Evolutionary conservation across 768 basidiomycete species (phyloP), one percentile per base, ranked within the genome.

Genomic region (Sporobolomyces roseus): DNA sequence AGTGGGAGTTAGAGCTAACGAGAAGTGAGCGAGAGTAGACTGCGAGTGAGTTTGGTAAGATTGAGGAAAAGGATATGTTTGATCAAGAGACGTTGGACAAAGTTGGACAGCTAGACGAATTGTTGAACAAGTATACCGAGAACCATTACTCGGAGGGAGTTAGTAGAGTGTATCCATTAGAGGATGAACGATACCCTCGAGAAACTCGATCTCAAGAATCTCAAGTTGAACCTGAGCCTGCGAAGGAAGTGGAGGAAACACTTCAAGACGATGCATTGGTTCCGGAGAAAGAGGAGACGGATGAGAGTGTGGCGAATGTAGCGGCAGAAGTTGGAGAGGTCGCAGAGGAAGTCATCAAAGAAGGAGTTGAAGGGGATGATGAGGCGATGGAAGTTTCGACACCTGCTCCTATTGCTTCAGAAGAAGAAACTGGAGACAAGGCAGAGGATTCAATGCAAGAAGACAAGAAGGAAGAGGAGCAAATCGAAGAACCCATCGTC

Each of bases 101-200:
- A n/a, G n/a, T n/a, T n/a, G n/a, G n/a, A n/a, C n/a, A n/a, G n/a
- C n/a, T n/a, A n/a, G n/a, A n/a, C n/a, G n/a, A n/a, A n/a, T n/a
- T n/a, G n/a, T n/a, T n/a, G n/a, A n/a, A n/a, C n/a, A n/a, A n/a
- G n/a, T n/a, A n/a, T n/a, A 80, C 91, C 41, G 77, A 82, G 45
- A 85, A 89, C n/a, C 92, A 96, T 78, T 97, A 87, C 78, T 81
- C 84, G 51, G 86, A 89, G 29, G 92, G 91, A 51, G 87, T 89
- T 41, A 81, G 84, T 0, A 85, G 89, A 45, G 85, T 90, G 13
- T 90, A 91, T 74, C 80, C 88, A 4, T 81, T 68, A 10, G 32
- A 30, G 7, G 67, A 73, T 46, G 30, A 45, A 13, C 46, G 45
- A 8, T 73, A 63, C 67, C 71, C 71, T 3, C 17, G 38, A 1